Evolutionary conservation across 306 rosid genomes (phyloP), one percentile per base, ranked within the genome.

Genomic region (Urtica urens): DNA sequence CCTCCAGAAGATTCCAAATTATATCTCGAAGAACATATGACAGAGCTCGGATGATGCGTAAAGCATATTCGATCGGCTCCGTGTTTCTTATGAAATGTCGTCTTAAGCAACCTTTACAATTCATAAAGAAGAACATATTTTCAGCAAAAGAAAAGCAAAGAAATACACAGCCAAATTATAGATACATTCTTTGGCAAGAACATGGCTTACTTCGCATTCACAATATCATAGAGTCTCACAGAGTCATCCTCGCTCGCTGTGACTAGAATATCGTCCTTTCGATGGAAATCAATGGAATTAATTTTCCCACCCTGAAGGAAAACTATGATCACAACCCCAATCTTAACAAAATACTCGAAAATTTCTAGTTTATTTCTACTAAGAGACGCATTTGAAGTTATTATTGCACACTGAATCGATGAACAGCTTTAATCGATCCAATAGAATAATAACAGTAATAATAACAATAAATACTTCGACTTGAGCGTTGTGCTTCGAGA

Each of bases 11-110:
- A 58, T 43, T 90, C 95, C 78, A 81, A 61, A 75, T 81, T 79
- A 79, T 84, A 62, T 57, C 70, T 81, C 49, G 97, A 84, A 63
- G 97, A 90, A 72, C 97, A 84, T 58, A 84, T 84, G 40, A 84
- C 82, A 49, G 97, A 90, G 64, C 80, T 90, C 2, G 97, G 87
- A 50, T 90, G 97, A 59, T 90, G 95, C 44, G 95, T 90, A 66
- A 77, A 90, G 76, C 97, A 84, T 63, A 81, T 72, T 6, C 80
- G 77, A 66, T 90, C 97, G 23, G 92, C 77, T 30, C 95, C 94
- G 21, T 90, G 97, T 71, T 84, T 84, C 80, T 84, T 81, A 60
- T 90, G 95, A 73, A 61, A 78, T 29, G 97, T 90, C 55, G 97
- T 90, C 73, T 90, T 84, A 45, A 90, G 57, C 77, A 84, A 73